These are phyloP conservation scores for Aspergillus fructus DNA, from an alignment of 2,329 filamentous ascomycete species.

Conservation along the genomic window DNA sequence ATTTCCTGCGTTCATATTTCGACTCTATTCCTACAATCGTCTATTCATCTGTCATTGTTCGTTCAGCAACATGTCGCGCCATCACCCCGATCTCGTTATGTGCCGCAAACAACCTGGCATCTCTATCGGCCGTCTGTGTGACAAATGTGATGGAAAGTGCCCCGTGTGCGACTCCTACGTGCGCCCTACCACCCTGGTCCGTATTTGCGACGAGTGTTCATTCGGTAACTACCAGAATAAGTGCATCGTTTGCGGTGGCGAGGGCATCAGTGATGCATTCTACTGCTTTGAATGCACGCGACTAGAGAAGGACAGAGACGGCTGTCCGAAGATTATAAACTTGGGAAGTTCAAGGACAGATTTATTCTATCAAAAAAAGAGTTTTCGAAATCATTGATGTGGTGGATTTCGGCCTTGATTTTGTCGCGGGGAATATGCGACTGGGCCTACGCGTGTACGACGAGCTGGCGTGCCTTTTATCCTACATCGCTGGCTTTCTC, in stretches of 20 bases:
- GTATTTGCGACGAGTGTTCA: conserved; percentile 98
- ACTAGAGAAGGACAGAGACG: conserved; percentile 93
- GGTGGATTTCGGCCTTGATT: conserved; percentile 9
- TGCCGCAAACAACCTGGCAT: conserved; percentile 98
- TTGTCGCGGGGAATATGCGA: background rate
- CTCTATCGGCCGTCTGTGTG: conserved; percentile 96
- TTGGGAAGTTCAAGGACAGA: conserved; percentile 93
- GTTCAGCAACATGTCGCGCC: conserved; percentile 71
- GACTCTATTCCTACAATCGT: background rate
- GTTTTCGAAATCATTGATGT: conserved; percentile 44
- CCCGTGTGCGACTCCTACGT: conserved; percentile 99
- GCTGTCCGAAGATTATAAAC: conserved; percentile 99
- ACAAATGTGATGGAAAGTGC: conserved; percentile 99
- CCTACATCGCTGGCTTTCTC: conserved; percentile 4
- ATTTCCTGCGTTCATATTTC: background rate
- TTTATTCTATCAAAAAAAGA: conserved; percentile 75
- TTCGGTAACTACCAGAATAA: conserved; percentile 99
- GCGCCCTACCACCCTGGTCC: conserved; percentile 91
- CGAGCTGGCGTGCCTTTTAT: background rate
- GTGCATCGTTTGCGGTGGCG: conserved; percentile 96
- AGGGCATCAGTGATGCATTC: conserved; percentile 96
- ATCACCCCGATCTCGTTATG: conserved; percentile 98
- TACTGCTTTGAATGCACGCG: conserved; percentile 99
- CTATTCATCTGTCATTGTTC: background rate
- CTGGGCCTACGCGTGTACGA: background rate